Conservation (phyloP, 2,329 filamentous ascomycete species). For the Mycogone perniciosa region DNA sequence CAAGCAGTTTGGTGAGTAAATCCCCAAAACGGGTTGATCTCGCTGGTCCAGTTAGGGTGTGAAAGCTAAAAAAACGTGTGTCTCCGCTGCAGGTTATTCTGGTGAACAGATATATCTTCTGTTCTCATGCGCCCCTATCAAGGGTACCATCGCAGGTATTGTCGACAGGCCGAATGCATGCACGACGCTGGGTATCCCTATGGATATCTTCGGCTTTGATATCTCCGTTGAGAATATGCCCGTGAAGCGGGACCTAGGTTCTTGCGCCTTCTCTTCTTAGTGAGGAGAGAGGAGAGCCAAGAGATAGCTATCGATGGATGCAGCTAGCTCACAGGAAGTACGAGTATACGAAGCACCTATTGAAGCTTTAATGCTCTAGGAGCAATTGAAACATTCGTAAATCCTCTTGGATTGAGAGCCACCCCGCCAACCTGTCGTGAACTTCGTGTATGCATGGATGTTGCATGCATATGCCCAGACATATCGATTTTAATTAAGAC, state of each 20-base stretch:
- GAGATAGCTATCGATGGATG: too few species aligned
- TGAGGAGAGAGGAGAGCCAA: too few species aligned
- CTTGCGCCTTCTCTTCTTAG: slow-evolving; percentile 15
- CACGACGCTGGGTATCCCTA: slow-evolving; percentile 79
- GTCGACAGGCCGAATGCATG: slow-evolving; percentile 90
- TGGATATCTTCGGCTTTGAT: slow-evolving; percentile 95
- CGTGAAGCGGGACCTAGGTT: slow-evolving; percentile 17
- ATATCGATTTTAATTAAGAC: too few species aligned
- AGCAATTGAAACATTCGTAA: too few species aligned
- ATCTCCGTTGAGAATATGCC: slow-evolving; percentile 46
- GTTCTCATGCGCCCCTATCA: slow-evolving; percentile 77
- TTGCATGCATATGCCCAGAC: too few species aligned
- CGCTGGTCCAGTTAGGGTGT: not conserved
- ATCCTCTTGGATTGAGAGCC: too few species aligned
- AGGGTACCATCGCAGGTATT: slow-evolving; percentile 82
- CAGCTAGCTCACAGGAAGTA: too few species aligned
- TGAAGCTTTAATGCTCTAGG: too few species aligned
- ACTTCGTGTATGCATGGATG: too few species aligned
- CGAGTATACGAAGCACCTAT: too few species aligned
- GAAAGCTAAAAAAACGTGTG: not conserved
- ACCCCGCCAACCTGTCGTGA: too few species aligned
- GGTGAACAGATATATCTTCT: slow-evolving; percentile 80
- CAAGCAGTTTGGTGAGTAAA: slow-evolving; percentile 25
- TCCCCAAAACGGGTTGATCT: not conserved
- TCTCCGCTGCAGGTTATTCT: slow-evolving; percentile 45